Conservation (phyloP, 306 rosid species). For the Malus fusca region DNA sequence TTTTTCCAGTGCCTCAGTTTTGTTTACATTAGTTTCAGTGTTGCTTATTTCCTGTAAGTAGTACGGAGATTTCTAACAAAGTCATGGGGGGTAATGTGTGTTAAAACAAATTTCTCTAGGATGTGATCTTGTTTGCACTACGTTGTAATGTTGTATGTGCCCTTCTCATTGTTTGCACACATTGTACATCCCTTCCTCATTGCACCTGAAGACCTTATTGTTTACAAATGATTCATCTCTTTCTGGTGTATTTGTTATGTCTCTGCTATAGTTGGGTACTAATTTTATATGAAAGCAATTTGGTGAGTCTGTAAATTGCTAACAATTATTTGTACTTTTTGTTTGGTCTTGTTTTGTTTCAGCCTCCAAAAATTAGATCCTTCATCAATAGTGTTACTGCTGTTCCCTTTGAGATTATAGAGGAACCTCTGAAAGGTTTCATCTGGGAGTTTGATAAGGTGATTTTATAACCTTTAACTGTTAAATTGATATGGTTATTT, state of each 20-base stretch:
- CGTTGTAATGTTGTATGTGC: background rate
- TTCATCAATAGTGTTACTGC: slow-evolving; percentile 71
- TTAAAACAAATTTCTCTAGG: background rate
- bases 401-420: slow-evolving; percentile 80
- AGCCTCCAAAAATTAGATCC: slow-evolving; percentile 88
- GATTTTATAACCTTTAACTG: slow-evolving; percentile 19
- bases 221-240: background rate
- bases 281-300: background rate
- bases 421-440: slow-evolving; percentile 75
- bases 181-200: background rate
- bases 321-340: slow-evolving; percentile 2
- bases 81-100: background rate
- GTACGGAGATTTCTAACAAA: background rate
- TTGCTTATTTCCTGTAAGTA: background rate
- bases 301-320: background rate
- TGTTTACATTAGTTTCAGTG: background rate
- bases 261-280: background rate
- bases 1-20: background rate
- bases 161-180: background rate
- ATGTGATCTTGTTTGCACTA: background rate
- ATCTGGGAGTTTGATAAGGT: slow-evolving; percentile 97
- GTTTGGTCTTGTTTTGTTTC: slow-evolving; percentile 31
- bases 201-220: background rate
- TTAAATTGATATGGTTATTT: slow-evolving; percentile 9
- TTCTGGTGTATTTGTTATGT: background rate